Percentiles rank a stretch among this genome's conserved stretches.
Conservation (phyloP, 2,329 filamentous ascomycete genomes). For the Xenosphaeropsis pyriputrescens region DNA sequence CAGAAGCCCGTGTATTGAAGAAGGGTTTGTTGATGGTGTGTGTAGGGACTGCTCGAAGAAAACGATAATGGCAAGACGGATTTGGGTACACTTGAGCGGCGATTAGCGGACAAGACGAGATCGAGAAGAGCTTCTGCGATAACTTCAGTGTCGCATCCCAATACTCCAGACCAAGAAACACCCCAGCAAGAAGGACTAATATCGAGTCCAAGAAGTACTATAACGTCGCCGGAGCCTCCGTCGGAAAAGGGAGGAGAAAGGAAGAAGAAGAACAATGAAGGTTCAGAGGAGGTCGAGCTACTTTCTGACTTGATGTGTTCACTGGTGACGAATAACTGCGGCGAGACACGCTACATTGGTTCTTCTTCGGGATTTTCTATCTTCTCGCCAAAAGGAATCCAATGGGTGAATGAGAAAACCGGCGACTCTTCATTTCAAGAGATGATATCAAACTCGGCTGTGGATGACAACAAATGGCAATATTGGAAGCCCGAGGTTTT, state of each 20-base stretch:
- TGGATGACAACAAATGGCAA: conserved; percentile 90
- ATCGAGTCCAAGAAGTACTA: conserved; percentile 31
- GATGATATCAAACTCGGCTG: conserved; percentile 84
- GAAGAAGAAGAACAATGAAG: conserved; percentile 25
- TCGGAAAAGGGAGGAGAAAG: conserved; percentile 4
- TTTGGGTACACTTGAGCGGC: conserved; percentile 74
- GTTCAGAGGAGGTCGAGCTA: conserved; percentile 60
- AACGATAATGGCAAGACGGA: conserved; percentile 79
- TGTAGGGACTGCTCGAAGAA: conserved; percentile 60
- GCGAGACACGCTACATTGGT: conserved; percentile 91
- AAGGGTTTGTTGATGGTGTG: conserved; percentile 9
- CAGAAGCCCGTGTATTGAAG: background rate
- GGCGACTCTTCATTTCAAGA: conserved; percentile 90
- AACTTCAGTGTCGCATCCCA: conserved; percentile 11
- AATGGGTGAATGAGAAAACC: conserved; percentile 97
- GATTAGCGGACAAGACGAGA: conserved; percentile 39
- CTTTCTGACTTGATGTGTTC: conserved; percentile 99
- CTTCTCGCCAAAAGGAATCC: conserved; percentile 93
- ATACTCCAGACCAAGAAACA: conserved; percentile 26
- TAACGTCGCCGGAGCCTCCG: conserved; percentile 31
- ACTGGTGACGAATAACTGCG: conserved; percentile 83
- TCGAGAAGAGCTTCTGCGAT: conserved; percentile 14
- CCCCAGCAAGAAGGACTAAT: conserved; percentile 24
- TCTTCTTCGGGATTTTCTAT: conserved; percentile 98
- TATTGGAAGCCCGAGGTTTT: conserved; percentile 99